Base-by-base conservation (phyloP, 352 stramenopile genomes). In the Phytopythium delawarense region DNA sequence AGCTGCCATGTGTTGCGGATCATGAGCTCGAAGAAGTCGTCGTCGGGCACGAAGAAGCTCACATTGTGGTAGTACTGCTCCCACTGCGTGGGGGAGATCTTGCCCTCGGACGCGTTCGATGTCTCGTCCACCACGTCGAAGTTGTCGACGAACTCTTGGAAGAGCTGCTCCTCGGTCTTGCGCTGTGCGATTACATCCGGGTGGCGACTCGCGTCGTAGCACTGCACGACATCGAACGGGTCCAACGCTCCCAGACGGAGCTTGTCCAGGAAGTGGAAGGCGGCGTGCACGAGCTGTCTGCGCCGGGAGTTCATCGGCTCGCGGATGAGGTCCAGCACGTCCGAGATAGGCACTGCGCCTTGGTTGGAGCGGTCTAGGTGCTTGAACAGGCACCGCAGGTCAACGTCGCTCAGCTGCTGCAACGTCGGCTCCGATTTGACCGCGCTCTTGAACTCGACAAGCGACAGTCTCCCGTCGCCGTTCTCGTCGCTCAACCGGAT, bases 1-100 rank as follows among this genome's bases (percentile, higher is more conserved):
- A 89, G 72, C 48, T 84, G 78, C 80, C 91, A 97, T 13, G 87
- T 88, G 62, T 97, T 97, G 61, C 87, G 83, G 39, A 97, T 71
- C 64, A 97, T 86, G 32, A 94, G 74, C 63, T 96, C 86, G 59
- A 97, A 97, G 57, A 97, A 92, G 40, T 97, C 87, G 69, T 97
- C 91, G 74, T 92, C 79, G 8, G 73, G 67, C 51, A 97, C 84
- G 49, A 88, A 87, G 45, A 91, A 92, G 59, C 82, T 89, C 6
- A 98, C 75, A 61, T 96, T 96, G 49, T 91, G 75, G 76, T 97
- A 98, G 69, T 97, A 98, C 21, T 88, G 67, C 59, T 84, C 71
- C 79, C 79, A 91, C 52, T 91, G 79, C 16, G 59, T 35, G 18
- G 67, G 72, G 12, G 71, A 65, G 50, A 91, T 78, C 56, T 74